Base-by-base conservation (phyloP, 257 asterid genomes). In the Linaria vulgaris region DNA sequence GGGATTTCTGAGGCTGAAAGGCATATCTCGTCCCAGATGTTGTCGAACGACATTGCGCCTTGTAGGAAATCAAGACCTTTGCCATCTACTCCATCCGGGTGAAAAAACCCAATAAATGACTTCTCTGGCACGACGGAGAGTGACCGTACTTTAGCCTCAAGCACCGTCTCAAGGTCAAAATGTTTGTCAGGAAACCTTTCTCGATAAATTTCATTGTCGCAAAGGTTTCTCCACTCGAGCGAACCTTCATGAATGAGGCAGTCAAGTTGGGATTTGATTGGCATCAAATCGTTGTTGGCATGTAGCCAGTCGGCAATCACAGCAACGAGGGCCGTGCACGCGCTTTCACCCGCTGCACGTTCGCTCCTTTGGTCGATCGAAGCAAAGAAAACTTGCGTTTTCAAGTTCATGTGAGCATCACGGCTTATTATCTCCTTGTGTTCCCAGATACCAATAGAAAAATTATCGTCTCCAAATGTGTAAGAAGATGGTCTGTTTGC, bases 331-430 rank as follows among this genome's bases (percentile, higher is more conserved):
- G 95, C 90, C 4, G 97, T 82, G 45, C 97, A 90, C 0, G 97
- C 97, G 49, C 97, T 86, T 60, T 87, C 97, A 16, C 97, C 97
- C 1, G 94, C 86, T 39, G 95, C 97, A 14, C 84, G 80, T 64
- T 85, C 95, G n/a, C 78, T 83, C 59, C 96, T 80, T 64, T 90
- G 97, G 70, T 90, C 97, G 31, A 90, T 90, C 7, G 97, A 83
- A 70, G 96, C 91, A 34, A 83, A 90, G 76, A 90, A 90, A 57
- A 87, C 91, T 62, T 78, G 68, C 6, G 92, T 80, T 78, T 81
- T 70, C 73, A 90, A 43, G 80, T 85, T 87, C 87, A 85, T 66
- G 20, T 73, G 80, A 7, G 92, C 91, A 17, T 90, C 96, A 0
- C 97, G 90, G 77, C 95, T 87, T 9, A 74, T 49, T 52, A 87